Conservation (phyloP, 2,329 filamentous ascomycete genomes). For the Aspergillus costaricaensis region DNA sequence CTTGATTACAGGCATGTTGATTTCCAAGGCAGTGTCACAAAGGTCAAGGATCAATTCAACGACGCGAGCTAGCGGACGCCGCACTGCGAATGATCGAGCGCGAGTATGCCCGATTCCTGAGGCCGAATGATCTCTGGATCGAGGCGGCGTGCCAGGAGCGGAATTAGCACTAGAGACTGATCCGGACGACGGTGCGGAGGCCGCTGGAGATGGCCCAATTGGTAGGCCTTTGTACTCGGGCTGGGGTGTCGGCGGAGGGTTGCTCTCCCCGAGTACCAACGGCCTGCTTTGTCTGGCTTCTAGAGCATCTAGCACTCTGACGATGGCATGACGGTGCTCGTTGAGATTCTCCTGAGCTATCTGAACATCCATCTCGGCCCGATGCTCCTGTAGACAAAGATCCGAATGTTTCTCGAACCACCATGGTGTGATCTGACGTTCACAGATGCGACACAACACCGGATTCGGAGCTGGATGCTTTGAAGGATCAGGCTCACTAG, state of each 20-base stretch:
- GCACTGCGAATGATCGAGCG: conserved; percentile 85
- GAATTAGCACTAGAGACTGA: conserved; percentile 70
- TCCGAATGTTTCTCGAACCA: conserved; percentile 99
- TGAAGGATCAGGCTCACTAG: conserved; percentile 70
- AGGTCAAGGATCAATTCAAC: conserved; percentile 93
- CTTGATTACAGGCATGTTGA: conserved; percentile 91
- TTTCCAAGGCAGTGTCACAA: conserved; percentile 92
- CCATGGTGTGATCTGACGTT: conserved; percentile 95
- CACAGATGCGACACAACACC: conserved; percentile 93
- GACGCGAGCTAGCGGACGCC: conserved; percentile 85
- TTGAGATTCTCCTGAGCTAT: conserved; percentile 88
- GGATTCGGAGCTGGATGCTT: conserved; percentile 78
- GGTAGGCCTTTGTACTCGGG: conserved; percentile 86
- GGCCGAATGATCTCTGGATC: conserved; percentile 67
- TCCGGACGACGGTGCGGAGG: conserved; percentile 70
- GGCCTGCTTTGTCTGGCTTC: conserved; percentile 63
- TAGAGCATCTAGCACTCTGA: conserved; percentile 89
- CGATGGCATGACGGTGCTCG: conserved; percentile 91
- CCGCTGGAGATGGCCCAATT: conserved; percentile 72
- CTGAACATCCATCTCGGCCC: conserved; percentile 96
- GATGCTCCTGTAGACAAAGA: conserved; percentile 90
- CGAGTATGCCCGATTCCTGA: conserved; percentile 75
- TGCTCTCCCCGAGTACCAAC: conserved; percentile 39
- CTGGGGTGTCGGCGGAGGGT: conserved; percentile 56
- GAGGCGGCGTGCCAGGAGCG: conserved; percentile 64